Evolutionary conservation across 805 yeast species (phyloP).

Genomic region (Barnettozyma botsteinii): DNA sequence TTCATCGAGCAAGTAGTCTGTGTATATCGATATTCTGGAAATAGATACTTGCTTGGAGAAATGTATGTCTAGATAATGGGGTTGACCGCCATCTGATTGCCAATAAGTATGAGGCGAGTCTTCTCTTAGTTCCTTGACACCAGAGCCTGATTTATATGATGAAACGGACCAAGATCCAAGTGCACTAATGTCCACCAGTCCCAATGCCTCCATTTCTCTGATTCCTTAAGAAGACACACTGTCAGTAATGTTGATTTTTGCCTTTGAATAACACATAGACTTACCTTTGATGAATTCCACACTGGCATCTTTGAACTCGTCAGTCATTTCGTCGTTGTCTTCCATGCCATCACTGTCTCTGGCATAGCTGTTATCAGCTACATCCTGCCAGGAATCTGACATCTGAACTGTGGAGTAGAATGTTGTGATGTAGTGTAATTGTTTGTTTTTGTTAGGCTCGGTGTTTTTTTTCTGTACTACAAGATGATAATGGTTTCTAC

Average conservation of each 20-base stretch:
- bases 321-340: constrained; percentile 5
- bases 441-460: no score
- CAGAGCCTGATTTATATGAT: constrained; percentile 66
- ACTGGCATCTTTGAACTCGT: constrained; percentile 9
- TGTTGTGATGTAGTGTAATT: no score
- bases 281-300: constrained; percentile 18
- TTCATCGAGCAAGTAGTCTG: constrained; percentile 72
- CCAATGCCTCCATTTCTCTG: constrained; percentile 48
- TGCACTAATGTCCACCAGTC: constrained; percentile 69
- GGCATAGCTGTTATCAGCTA: constrained; percentile 13
- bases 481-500: no score
- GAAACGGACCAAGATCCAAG: constrained; percentile 83
- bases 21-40: constrained; percentile 62
- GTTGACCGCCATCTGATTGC: constrained; percentile 94
- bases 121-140: constrained; percentile 65
- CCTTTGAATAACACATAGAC: constrained; percentile 2
- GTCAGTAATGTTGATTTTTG: no score
- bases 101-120: constrained; percentile 71
- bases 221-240: constrained; percentile 37
- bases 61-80: constrained; percentile 74
- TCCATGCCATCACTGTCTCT: constrained; percentile 1
- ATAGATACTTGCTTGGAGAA: constrained; percentile 74
- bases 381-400: constrained; percentile 29
- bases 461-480: background rate
- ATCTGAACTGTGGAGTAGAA: constrained; percentile 9